phyloP scores from a whole-genome alignment of 495 filamentous ascomycete species.

The Aspergillus ostianus region DNA sequence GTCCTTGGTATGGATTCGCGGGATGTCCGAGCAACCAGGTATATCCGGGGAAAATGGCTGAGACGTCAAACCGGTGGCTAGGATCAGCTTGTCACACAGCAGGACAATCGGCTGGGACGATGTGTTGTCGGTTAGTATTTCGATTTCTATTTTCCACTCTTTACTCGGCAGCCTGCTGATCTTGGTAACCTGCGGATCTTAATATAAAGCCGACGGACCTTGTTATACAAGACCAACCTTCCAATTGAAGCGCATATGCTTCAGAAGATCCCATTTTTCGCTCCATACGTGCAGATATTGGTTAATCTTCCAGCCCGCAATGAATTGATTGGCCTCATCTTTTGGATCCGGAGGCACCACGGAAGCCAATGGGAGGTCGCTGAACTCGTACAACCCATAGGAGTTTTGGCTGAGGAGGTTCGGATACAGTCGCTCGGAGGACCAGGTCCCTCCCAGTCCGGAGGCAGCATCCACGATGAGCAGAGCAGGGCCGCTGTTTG shows the following conservation, averaged over 20 bases:
- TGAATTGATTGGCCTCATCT: conserved; percentile 54
- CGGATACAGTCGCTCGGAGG: conserved; percentile 56
- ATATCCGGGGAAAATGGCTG: conserved; percentile 50
- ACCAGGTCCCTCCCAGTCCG: conserved; percentile 66
- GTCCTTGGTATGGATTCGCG: conserved; percentile 46
- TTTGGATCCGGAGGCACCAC: conserved; percentile 21
- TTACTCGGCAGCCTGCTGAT: conserved; percentile 25
- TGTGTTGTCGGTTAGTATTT: conserved; percentile 12
- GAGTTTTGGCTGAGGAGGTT: conserved; percentile 36
- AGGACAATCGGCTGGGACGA: conserved; percentile 25
- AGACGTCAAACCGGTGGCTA: conserved; percentile 65
- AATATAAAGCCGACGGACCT: too few relatives aligned
- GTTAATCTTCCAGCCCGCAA: conserved; percentile 61
- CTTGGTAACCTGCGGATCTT: conserved; percentile 20
- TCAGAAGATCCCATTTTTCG: conserved; percentile 52
- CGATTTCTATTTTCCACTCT: conserved; percentile 26
- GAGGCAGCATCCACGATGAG: conserved; percentile 48
- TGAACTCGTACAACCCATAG: conserved; percentile 41
- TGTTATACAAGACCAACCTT: conserved; percentile 45
- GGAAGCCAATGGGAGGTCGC: conserved; percentile 59
- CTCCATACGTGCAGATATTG: conserved; percentile 61
- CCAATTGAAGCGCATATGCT: conserved; percentile 51
- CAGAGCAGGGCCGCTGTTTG: conserved; percentile 3
- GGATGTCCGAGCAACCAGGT: conserved; percentile 24
- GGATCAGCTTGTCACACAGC: conserved; percentile 56